Conservation (phyloP, 768 basidiomycete genomes). For the Mycena venus region DNA sequence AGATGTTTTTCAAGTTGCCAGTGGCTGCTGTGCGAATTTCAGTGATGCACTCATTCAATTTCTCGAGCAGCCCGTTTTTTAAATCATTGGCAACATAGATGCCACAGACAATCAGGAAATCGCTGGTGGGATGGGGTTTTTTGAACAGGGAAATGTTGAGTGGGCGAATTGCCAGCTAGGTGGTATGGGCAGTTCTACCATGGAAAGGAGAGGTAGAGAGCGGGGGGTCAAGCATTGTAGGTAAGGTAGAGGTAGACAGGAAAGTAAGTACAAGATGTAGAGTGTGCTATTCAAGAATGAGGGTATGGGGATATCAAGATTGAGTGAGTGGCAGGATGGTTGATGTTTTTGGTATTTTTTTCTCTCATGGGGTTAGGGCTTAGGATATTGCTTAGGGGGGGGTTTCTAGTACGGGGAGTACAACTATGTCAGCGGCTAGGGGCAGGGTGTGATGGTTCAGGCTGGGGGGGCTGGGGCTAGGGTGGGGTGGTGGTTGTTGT, state of each 20-base stretch:
- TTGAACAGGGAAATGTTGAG: background rate
- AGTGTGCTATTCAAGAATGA: background rate
- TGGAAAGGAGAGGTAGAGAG: background rate
- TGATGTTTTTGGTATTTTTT: no score
- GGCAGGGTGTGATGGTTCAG: background rate
- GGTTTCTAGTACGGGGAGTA: background rate
- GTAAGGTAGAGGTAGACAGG: background rate
- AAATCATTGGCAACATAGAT: background rate
- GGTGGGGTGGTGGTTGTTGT: background rate
- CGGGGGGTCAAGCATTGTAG: background rate
- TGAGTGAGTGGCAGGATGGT: background rate
- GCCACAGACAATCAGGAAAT: background rate
- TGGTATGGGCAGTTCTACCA: no score
- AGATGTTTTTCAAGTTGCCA: background rate
- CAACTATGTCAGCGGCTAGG: background rate
- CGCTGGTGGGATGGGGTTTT: background rate
- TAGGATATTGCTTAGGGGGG: background rate
- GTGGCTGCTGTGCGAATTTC: background rate
- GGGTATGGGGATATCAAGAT: no score
- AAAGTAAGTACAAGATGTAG: background rate
- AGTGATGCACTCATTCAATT: background rate
- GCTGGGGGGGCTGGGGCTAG: background rate
- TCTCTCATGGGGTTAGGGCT: background rate
- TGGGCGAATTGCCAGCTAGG: background rate
- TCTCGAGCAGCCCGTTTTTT: background rate